Conservation (phyloP, 257 asterid genomes). For the Solanum chiquidenum region DNA sequence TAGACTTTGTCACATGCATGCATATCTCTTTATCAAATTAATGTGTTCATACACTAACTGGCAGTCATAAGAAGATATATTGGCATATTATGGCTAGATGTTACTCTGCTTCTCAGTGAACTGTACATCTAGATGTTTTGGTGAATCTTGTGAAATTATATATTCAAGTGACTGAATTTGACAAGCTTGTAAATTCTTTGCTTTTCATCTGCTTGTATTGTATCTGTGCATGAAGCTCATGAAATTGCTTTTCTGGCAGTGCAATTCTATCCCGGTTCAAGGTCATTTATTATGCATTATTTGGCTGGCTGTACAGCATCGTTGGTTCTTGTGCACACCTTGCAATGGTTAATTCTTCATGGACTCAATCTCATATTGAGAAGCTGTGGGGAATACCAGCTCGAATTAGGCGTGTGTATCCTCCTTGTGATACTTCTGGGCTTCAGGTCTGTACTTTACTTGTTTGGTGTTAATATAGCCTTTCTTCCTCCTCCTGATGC, state of each 20-base stretch:
- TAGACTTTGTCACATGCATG: neutral
- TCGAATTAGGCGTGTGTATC: slow-evolving; percentile 69
- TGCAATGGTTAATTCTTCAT: slow-evolving; percentile 92
- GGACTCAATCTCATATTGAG: slow-evolving; percentile 87
- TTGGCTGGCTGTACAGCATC: slow-evolving; percentile 81
- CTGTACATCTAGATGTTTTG: neutral
- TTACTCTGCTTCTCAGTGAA: neutral
- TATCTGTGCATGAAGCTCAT: slow-evolving; percentile 15
- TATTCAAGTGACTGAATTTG: neutral
- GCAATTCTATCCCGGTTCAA: slow-evolving; percentile 61
- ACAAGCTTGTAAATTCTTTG: neutral
- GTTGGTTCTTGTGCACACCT: slow-evolving; percentile 80
- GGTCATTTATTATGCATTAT: slow-evolving; percentile 57
- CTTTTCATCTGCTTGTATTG: neutral
- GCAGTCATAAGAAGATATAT: neutral
- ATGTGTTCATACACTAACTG: neutral
- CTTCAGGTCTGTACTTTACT: slow-evolving; percentile 54
- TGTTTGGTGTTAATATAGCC: neutral
- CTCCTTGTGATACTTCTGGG: slow-evolving; percentile 91
- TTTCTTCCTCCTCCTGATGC: neutral
- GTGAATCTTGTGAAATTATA: neutral
- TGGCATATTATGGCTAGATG: neutral
- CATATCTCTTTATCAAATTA: neutral
- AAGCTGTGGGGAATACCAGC: slow-evolving; percentile 81
- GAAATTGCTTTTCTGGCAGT: slow-evolving; percentile 27